Conservation (phyloP, 345 rosid species). For the Brassica nigra region DNA sequence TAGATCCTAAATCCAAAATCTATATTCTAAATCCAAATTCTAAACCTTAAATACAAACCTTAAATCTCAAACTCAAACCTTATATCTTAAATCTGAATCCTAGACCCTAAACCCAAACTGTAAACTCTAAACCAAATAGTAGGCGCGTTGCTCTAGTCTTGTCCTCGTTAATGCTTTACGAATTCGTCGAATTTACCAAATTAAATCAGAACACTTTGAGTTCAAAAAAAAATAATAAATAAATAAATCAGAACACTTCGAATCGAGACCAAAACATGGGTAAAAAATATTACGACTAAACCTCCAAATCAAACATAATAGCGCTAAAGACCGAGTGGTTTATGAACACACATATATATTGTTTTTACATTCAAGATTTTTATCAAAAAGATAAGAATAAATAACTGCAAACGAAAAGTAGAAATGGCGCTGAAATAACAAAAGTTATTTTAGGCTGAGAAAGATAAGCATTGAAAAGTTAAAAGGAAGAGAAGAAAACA, state of each 20-base stretch:
- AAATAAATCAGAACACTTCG: background rate
- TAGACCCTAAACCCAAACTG: too few relatives aligned
- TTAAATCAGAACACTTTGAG: background rate
- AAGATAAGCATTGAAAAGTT: conserved; percentile 9
- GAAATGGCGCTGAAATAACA: background rate
- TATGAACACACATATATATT: background rate
- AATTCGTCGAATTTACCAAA: background rate
- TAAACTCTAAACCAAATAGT: too few relatives aligned
- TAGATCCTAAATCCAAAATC: too few relatives aligned
- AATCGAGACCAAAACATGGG: background rate
- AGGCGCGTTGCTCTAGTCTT: background rate
- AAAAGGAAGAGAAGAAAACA: conserved; percentile 31
- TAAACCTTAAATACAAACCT: too few relatives aligned
- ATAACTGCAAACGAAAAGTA: background rate
- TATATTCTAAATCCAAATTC: too few relatives aligned
- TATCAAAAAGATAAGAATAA: background rate
- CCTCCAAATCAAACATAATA: background rate
- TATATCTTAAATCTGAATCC: too few relatives aligned
- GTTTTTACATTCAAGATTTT: background rate
- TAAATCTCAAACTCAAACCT: too few relatives aligned
- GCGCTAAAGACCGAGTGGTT: background rate
- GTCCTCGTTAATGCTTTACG: background rate
- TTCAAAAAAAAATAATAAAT: too few relatives aligned
- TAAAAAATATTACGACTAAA: background rate
- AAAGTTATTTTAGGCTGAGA: background rate